Conservation (phyloP, 73 alveolate species). For the Urostyla sp. region DNA sequence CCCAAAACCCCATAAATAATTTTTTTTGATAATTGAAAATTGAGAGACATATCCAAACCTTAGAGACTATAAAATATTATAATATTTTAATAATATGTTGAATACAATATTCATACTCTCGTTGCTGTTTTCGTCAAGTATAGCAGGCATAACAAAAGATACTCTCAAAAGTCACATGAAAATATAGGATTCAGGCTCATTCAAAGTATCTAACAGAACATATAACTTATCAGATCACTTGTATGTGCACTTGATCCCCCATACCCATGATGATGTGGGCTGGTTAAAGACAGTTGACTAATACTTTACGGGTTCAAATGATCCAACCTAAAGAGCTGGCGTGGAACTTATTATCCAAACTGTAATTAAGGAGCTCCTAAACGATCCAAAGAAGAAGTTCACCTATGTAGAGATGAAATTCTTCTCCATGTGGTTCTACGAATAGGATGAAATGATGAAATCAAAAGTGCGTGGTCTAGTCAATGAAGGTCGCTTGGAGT, state of each 20-base stretch:
- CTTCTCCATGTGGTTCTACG: constrained; percentile 84
- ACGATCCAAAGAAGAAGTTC: constrained; percentile 75
- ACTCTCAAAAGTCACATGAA: too few species aligned
- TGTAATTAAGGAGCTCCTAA: constrained; percentile 44
- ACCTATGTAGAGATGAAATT: constrained; percentile 86
- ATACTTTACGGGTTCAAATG: constrained; percentile 71
- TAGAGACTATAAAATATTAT: too few species aligned
- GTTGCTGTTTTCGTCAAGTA: too few species aligned
- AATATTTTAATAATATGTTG: too few species aligned
- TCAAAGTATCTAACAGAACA: too few species aligned
- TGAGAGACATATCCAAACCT: too few species aligned
- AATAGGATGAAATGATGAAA: constrained; percentile 66
- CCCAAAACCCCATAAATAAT: too few species aligned
- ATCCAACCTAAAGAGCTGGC: constrained; percentile 29
- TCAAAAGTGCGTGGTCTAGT: constrained; percentile 70
- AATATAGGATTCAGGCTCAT: too few species aligned
- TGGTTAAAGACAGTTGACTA: constrained; percentile 98
- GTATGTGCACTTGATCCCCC: constrained; percentile 96
- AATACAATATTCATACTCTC: too few species aligned
- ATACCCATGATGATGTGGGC: constrained; percentile 99
- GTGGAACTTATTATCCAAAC: constrained; percentile 61
- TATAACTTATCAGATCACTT: too few species aligned
- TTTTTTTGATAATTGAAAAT: too few species aligned
- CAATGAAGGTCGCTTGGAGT: constrained; percentile 82
- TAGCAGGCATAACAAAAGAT: too few species aligned